Evolutionary conservation across 352 stramenopile genomes (phyloP).

Genomic region (Thalassiosira hispida): DNA sequence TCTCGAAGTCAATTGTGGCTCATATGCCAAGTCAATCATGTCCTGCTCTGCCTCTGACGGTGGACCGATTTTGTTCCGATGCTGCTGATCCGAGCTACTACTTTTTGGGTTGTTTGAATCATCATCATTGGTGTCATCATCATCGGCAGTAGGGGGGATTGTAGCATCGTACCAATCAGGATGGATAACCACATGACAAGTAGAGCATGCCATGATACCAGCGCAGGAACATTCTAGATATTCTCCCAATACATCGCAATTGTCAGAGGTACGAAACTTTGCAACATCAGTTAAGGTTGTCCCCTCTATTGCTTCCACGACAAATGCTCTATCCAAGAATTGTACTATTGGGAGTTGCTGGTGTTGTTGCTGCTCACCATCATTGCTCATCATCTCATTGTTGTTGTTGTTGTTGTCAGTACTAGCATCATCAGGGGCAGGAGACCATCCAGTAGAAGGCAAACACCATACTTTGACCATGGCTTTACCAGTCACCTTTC

Average conservation of each 20-base stretch:
- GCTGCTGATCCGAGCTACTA: too few relatives aligned
- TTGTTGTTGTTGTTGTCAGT: constrained; percentile 1
- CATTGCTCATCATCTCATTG: neutral
- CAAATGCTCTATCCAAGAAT: constrained; percentile 61
- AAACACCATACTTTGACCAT: constrained; percentile 51
- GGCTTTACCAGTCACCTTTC: constrained; percentile 12
- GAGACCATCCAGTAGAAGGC: constrained; percentile 41
- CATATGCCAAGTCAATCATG: constrained; percentile 80
- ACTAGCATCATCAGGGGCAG: neutral
- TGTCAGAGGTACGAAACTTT: constrained; percentile 44
- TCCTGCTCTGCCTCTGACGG: constrained; percentile 70
- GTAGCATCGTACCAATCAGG: constrained; percentile 53
- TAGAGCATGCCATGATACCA: constrained; percentile 79
- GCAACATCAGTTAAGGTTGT: constrained; percentile 58
- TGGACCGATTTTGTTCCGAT: constrained; percentile 37
- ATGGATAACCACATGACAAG: constrained; percentile 79
- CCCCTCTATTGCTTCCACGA: constrained; percentile 43
- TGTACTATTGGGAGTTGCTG: constrained; percentile 44
- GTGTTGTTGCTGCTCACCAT: constrained; percentile 1
- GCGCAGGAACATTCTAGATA: constrained; percentile 80
- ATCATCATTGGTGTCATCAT: neutral
- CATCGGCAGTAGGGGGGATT: neutral
- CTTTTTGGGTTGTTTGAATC: neutral
- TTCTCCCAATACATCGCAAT: constrained; percentile 55
- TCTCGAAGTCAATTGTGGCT: constrained; percentile 64